Conservation (phyloP, 2,329 filamentous ascomycete species). For the Orbilia quercus region DNA sequence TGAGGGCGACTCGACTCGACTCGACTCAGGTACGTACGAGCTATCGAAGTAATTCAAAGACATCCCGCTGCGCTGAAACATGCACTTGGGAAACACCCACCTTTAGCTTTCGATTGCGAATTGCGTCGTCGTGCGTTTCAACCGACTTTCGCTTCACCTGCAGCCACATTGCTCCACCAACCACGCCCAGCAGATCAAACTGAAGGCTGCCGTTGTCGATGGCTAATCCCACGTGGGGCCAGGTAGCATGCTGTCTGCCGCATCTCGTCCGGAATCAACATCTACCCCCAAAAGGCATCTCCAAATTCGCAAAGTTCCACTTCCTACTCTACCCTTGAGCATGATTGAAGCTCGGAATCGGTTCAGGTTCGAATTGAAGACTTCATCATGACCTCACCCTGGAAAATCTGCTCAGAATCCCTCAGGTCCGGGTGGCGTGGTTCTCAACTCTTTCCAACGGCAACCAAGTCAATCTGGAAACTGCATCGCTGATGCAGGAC, state of each 20-base stretch:
- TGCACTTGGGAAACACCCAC: background rate
- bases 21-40: background rate
- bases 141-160: background rate
- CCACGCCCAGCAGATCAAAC: constrained; percentile 15
- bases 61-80: constrained; percentile 18
- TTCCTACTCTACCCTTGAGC: background rate
- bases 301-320: no score
- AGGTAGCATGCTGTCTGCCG: background rate
- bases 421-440: constrained; percentile 43
- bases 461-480: constrained; percentile 36
- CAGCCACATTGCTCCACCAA: background rate
- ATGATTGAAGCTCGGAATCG: background rate
- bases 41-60: background rate
- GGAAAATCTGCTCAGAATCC: constrained; percentile 46
- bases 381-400: constrained; percentile 32
- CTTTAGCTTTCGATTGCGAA: no score
- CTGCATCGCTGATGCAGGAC: constrained; percentile 25
- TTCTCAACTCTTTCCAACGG: constrained; percentile 27
- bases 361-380: background rate
- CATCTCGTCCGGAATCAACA: background rate
- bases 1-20: background rate
- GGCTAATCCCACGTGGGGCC: constrained; percentile 45
- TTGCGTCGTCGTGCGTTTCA: constrained; percentile 24
- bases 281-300: constrained; percentile 49
- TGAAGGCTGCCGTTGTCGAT: constrained; percentile 43